phyloP scores from a whole-genome alignment of 768 basidiomycete genomes.

The Hirschioporus abietinus region DNA sequence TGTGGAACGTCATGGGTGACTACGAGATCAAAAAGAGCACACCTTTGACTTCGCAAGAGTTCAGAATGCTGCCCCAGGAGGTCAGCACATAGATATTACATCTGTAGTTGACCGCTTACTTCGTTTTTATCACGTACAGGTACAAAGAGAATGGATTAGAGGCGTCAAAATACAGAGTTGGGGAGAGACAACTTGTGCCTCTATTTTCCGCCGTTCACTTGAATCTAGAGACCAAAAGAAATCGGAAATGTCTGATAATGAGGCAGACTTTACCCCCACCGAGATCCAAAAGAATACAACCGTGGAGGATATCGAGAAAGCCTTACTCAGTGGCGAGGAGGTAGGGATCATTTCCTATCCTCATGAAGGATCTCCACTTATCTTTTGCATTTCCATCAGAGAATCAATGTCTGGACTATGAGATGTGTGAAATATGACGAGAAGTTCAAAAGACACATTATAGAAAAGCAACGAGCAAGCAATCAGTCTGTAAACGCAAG shows the following conservation, averaged over 20 bases:
- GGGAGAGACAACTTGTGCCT: not conserved
- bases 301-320: not conserved
- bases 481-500: too few species aligned
- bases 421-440: not conserved
- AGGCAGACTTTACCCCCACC: not conserved
- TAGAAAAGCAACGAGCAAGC: too few species aligned
- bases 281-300: not conserved
- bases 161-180: not conserved
- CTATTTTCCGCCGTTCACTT: not conserved
- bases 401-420: constrained; percentile 2
- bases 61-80: not conserved
- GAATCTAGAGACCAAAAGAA: constrained; percentile 1
- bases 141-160: not conserved
- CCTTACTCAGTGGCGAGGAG: not conserved
- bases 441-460: not conserved
- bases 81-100: not conserved
- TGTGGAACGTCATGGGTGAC: constrained; percentile 1
- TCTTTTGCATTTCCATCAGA: not conserved
- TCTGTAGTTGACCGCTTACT: not conserved
- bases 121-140: not conserved
- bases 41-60: not conserved
- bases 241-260: not conserved
- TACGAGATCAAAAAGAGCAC: not conserved
- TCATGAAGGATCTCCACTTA: not conserved
- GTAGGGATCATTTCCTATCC: not conserved